phyloP scores from a whole-genome alignment of 371 early-diverging fungal genomes.

The Mortierella sp. region DNA sequence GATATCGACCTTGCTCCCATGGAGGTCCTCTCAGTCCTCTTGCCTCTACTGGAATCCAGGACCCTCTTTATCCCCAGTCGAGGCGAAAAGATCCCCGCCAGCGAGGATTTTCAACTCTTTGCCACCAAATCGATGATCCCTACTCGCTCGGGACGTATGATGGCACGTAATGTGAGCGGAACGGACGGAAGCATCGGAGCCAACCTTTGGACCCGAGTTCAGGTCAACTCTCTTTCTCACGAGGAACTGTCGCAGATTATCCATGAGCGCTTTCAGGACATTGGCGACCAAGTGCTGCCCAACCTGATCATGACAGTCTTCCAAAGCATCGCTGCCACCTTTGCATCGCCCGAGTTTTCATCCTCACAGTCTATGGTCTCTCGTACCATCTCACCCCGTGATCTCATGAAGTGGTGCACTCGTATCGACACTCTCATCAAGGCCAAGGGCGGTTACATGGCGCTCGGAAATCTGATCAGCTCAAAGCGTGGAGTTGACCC shows the following conservation, averaged over 20 bases:
- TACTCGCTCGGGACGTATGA: conserved; percentile 58
- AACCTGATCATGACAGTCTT: conserved; percentile 74
- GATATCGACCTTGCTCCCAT: conserved; percentile 98
- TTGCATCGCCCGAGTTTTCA: conserved; percentile 67
- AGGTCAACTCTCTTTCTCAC: conserved; percentile 73
- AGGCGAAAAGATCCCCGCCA: conserved; percentile 94
- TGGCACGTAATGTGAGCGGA: conserved; percentile 62
- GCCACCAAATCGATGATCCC: conserved; percentile 86
- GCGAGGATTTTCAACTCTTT: conserved; percentile 96
- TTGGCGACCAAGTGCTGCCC: conserved; percentile 61
- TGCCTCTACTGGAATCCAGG: conserved; percentile 95
- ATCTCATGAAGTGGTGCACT: conserved; percentile 90
- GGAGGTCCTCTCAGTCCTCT: conserved; percentile 96
- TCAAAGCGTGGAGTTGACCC: conserved; percentile 59
- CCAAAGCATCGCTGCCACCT: conserved; percentile 68
- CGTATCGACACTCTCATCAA: conserved; percentile 68
- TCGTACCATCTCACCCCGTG: conserved; percentile 72
- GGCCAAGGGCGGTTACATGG: conserved; percentile 51
- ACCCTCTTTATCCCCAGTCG: conserved; percentile 94
- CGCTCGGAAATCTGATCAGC: conserved; percentile 40
- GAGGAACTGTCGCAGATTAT: conserved; percentile 79
- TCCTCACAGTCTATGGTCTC: conserved; percentile 69
- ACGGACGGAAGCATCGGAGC: conserved; percentile 74
- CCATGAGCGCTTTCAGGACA: conserved; percentile 68
- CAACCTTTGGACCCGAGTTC: conserved; percentile 86